A percentile compares a stretch with the other conserved stretches of the same genome.
These are phyloP conservation scores for Xanthoparmelia taractica DNA, from an alignment of 495 filamentous ascomycete species.

Conservation along the genomic window DNA sequence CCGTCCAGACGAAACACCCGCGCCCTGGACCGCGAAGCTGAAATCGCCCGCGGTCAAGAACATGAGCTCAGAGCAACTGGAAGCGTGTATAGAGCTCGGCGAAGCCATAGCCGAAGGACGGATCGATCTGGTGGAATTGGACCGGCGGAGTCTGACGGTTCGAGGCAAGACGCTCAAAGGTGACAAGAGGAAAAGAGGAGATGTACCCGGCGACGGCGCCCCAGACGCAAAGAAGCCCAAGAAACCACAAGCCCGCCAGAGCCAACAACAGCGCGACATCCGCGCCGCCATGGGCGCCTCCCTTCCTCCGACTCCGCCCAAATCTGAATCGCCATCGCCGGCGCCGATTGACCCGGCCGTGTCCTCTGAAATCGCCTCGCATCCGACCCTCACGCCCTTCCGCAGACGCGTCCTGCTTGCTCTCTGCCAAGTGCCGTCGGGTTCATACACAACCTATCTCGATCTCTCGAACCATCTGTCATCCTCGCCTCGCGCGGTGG, in stretches of 20 bases:
- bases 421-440: slow-evolving; percentile 59
- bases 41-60: slow-evolving; percentile 23
- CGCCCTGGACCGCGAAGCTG: slow-evolving; percentile 17
- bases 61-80: slow-evolving; percentile 30
- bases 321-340: slow-evolving; percentile 1
- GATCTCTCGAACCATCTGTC: slow-evolving; percentile 51
- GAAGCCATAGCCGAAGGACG: slow-evolving; percentile 28
- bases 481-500: slow-evolving; percentile 37
- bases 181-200: slow-evolving; percentile 13
- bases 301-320: not conserved
- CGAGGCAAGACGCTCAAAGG: slow-evolving; percentile 27
- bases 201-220: not conserved
- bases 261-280: slow-evolving; percentile 13
- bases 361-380: slow-evolving; percentile 24
- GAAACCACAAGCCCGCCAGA: slow-evolving; percentile 4
- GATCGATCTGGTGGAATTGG: slow-evolving; percentile 24
- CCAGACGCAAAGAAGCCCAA: not conserved
- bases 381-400: slow-evolving; percentile 35
- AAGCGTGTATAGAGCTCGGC: slow-evolving; percentile 25
- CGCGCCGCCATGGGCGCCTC: slow-evolving; percentile 9
- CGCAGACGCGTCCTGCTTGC: slow-evolving; percentile 49
- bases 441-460: slow-evolving; percentile 56
- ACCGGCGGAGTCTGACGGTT: slow-evolving; percentile 27
- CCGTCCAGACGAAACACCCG: not conserved
- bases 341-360: slow-evolving; percentile 13